phyloP scores from a whole-genome alignment of 768 basidiomycete genomes.

The Suillus hirtellus region DNA sequence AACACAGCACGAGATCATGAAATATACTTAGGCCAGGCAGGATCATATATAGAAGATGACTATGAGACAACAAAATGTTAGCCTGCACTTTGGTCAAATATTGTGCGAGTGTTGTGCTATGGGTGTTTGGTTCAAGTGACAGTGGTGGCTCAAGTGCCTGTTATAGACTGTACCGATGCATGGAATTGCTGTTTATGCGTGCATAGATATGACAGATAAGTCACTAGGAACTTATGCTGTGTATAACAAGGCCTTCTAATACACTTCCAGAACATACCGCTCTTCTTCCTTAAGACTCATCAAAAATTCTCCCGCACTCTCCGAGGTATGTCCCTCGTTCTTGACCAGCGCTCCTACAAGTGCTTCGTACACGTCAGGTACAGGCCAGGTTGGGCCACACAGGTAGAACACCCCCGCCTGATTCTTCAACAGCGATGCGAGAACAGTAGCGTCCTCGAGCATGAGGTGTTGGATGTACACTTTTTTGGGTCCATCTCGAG shows the following conservation, averaged over 20 bases:
- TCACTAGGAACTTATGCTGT: not conserved
- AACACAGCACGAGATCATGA: too few relatives aligned
- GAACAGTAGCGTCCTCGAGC: constrained; percentile 79
- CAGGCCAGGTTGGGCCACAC: constrained; percentile 99
- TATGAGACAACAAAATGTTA: too few relatives aligned
- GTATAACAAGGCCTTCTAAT: not conserved
- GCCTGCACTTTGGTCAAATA: too few relatives aligned
- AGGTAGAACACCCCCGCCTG: constrained; percentile 88
- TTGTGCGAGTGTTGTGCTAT: too few relatives aligned
- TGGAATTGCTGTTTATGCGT: not conserved
- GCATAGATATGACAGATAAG: not conserved
- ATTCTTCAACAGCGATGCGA: constrained; percentile 74
- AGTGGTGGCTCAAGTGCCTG: too few relatives aligned
- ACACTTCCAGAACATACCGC: constrained; percentile 91
- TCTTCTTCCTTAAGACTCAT: constrained; percentile 95
- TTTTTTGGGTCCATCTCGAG: constrained; percentile 88
- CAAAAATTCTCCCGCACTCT: constrained; percentile 75
- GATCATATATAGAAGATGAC: too few relatives aligned
- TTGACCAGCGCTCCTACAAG: constrained; percentile 78
- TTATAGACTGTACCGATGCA: too few relatives aligned
- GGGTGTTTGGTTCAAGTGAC: too few relatives aligned
- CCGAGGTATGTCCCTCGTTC: constrained; percentile 62
- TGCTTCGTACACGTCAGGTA: constrained; percentile 95
- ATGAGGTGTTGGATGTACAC: constrained; percentile 99
- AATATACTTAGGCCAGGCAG: too few relatives aligned